Evolutionary conservation across 306 rosid genomes (phyloP).

Genomic region (Cucurbita argyrosperma): DNA sequence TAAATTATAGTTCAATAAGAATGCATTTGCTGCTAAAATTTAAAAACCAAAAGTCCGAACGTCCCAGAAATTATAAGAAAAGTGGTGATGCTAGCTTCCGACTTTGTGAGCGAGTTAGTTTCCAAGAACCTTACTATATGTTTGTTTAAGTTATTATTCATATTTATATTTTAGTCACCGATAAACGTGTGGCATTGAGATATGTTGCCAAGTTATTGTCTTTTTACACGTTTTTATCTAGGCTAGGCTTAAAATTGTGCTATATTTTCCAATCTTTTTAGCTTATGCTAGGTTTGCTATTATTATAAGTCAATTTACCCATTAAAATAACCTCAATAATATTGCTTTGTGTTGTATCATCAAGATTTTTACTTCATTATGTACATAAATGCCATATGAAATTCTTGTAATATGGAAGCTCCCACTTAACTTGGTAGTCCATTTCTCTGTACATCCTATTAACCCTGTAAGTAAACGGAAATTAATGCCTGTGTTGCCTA

Average conservation of each 20-base stretch:
- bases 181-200: neutral
- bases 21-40: no score
- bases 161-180: no score
- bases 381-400: neutral
- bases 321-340: no score
- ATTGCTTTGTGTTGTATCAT: neutral
- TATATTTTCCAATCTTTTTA: neutral
- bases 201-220: no score
- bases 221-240: neutral
- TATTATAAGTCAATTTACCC: no score
- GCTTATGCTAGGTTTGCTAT: neutral
- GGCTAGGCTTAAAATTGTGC: neutral
- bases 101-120: no score
- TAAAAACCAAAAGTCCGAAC: no score
- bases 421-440: neutral
- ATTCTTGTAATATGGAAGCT: neutral
- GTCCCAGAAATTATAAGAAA: no score
- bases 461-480: neutral
- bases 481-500: neutral
- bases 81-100: neutral
- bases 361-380: neutral
- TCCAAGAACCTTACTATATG: no score
- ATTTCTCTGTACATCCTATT: neutral
- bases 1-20: no score
- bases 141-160: no score